Evolutionary conservation across 2,329 filamentous ascomycete genomes (phyloP).

Genomic region (Cytospora leucostoma): DNA sequence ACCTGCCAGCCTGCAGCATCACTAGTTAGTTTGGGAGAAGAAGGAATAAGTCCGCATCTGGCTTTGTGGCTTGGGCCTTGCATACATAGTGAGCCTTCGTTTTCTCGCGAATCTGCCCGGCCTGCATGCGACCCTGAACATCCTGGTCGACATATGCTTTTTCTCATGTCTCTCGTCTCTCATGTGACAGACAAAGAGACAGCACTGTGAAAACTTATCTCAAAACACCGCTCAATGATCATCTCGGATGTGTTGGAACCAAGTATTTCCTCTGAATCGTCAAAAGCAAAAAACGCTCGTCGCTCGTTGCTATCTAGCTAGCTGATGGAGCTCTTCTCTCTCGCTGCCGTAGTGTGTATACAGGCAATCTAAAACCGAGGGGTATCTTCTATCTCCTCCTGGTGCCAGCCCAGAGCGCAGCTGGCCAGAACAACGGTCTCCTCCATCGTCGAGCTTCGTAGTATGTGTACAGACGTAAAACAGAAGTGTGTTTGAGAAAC

Average conservation of each 20-base stretch:
- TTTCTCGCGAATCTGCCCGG: neutral
- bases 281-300: conserved; percentile 23
- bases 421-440: conserved; percentile 26
- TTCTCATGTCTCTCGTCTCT: neutral
- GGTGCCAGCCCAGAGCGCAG: conserved; percentile 37
- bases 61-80: neutral
- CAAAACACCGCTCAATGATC: neutral
- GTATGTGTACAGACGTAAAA: conserved; percentile 32
- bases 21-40: too few species aligned
- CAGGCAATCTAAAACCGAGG: conserved; percentile 34
- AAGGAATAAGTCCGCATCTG: neutral
- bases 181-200: neutral
- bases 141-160: neutral
- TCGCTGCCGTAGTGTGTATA: conserved; percentile 30
- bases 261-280: conserved; percentile 14
- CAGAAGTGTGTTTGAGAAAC: conserved; percentile 14
- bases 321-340: conserved; percentile 24
- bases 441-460: conserved; percentile 22
- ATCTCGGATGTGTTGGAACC: conserved; percentile 11
- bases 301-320: conserved; percentile 33
- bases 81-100: neutral
- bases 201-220: neutral
- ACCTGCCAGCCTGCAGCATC: too few species aligned
- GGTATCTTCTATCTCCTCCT: conserved; percentile 37
- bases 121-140: neutral